These are phyloP conservation scores for Plantago coronopus DNA, from an alignment of 305 asterid species.

Conservation along the genomic window DNA sequence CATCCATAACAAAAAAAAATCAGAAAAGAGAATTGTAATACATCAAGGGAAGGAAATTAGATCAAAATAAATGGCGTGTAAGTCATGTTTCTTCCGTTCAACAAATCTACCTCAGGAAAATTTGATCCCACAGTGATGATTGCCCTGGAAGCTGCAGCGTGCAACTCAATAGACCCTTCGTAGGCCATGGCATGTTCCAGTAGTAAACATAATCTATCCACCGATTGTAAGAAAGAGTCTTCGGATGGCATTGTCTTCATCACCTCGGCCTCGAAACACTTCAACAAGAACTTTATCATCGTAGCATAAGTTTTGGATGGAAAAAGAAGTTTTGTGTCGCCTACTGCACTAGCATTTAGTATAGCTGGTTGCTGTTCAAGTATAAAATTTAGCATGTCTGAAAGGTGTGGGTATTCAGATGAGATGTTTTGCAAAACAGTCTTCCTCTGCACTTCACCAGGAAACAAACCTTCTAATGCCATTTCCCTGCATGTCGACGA, in stretches of 20 bases:
- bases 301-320: slow-evolving; percentile 74
- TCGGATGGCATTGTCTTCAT: slow-evolving; percentile 37
- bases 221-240: slow-evolving; percentile 45
- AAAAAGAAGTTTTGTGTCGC: slow-evolving; percentile 58
- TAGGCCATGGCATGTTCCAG: slow-evolving; percentile 83
- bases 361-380: slow-evolving; percentile 73
- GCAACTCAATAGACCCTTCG: slow-evolving; percentile 93
- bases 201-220: slow-evolving; percentile 61
- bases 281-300: slow-evolving; percentile 83
- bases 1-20: slow-evolving; percentile 30
- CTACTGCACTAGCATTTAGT: slow-evolving; percentile 38
- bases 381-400: slow-evolving; percentile 75
- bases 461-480: slow-evolving; percentile 93
- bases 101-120: slow-evolving; percentile 67
- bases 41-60: slow-evolving; percentile 17
- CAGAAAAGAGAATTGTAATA: slow-evolving; percentile 22
- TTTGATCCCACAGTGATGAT: slow-evolving; percentile 73
- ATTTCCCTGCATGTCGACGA: slow-evolving; percentile 64
- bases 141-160: slow-evolving; percentile 87
- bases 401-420: slow-evolving; percentile 67
- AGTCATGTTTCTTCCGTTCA: slow-evolving; percentile 16
- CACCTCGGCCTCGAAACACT: slow-evolving; percentile 84
- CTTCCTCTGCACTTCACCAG: slow-evolving; percentile 71
- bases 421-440: slow-evolving; percentile 36
- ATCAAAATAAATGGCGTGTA: slow-evolving; percentile 18